phyloP scores from a whole-genome alignment of 345 rosid genomes.

The Pugionium dolabratum region DNA sequence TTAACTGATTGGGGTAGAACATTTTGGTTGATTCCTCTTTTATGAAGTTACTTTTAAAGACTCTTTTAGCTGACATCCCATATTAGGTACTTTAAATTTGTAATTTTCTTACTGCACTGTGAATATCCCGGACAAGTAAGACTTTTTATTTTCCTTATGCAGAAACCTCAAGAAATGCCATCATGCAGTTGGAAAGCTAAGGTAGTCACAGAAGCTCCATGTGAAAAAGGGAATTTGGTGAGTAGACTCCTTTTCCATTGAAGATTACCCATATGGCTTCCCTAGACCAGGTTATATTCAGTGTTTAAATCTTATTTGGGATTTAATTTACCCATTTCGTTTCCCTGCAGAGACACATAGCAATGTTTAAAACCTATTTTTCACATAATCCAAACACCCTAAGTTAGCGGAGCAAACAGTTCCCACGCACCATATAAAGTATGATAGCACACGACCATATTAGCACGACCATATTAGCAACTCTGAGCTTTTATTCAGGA shows the following conservation, averaged over 20 bases:
- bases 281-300: background rate
- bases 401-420: background rate
- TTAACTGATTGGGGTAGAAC: background rate
- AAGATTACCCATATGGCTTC: background rate
- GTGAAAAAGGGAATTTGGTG: background rate
- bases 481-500: background rate
- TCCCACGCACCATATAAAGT: background rate
- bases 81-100: background rate
- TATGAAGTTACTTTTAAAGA: background rate
- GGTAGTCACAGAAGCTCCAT: background rate
- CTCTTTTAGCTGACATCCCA: background rate
- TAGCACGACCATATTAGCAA: background rate
- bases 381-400: background rate
- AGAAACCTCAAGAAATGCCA: background rate
- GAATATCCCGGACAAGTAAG: background rate
- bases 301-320: background rate
- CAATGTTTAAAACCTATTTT: background rate
- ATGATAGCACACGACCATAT: background rate
- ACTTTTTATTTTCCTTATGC: background rate
- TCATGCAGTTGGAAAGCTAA: background rate
- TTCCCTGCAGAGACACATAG: too few species aligned
- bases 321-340: background rate
- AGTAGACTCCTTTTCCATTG: background rate
- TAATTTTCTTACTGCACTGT: background rate
- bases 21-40: background rate